Base-by-base conservation (phyloP, 1,139 yeast genomes). In the Nadsonia starkeyi-henricii region DNA sequence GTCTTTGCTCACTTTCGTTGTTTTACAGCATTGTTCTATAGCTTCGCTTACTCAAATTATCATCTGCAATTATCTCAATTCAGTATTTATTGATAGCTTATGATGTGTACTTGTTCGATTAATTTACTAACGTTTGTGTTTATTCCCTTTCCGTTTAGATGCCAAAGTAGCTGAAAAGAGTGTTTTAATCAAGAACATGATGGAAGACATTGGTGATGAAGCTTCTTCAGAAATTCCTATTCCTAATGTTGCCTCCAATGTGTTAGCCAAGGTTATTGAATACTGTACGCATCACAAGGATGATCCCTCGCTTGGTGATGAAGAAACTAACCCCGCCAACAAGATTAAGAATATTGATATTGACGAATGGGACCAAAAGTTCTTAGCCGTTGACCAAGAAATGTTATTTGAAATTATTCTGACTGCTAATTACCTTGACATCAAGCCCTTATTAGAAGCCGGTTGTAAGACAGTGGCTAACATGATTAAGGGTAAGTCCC, bases 401-500 rank as follows among this genome's bases (percentile, higher is more conserved):
- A 88, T 93, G 96, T 77, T 93, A 55, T 93, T 91, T 62, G 98
- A 91, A 64, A 91, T 93, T 65, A 88, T 93, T 55, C 72, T 86
- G 57, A 96, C 98, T 18, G 96, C 98, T 45, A 93, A 93, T 67
- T 93, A 88, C 66, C 74, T 93, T 62, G 94, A 93, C 63, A 91
- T 93, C 63, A 81, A 86, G 60, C 96, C 96, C 1, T 73, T 93
- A 56, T 74, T 91, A 59, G 96, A 89, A 60, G 85, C 95, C 13
- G 96, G 97, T 9, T 91, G 98, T 67, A 93, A 93, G 68, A 85
- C 89, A 45, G 96, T 91, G 46, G 98, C 99, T 47, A 96, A 89
- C 65, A 89, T 91, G 97, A 93, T 91, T 64, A 82, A 89, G 67
- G 93, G 95, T 50, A 88, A 93, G 69, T 75, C 89, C 1, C 96